Conservation (phyloP, 164 flowering plant species). For the Dillenia suffruticosa region DNA sequence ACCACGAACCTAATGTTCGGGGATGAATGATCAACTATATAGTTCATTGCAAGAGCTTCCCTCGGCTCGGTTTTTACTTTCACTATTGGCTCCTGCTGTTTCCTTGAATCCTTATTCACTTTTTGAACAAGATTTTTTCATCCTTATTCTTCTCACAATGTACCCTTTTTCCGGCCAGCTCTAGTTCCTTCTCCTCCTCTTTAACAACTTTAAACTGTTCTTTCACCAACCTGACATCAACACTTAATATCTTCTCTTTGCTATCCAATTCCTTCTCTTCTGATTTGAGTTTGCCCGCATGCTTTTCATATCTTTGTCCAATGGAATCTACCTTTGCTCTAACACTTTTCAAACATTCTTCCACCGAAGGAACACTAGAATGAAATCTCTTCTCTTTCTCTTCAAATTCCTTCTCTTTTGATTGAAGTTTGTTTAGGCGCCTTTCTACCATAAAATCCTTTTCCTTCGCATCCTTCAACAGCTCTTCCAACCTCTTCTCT, state of each 20-base stretch:
- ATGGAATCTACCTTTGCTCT: neutral
- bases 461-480: too few relatives aligned
- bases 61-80: neutral
- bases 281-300: neutral
- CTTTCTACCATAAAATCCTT: too few relatives aligned
- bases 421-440: too few relatives aligned
- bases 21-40: neutral
- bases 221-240: neutral
- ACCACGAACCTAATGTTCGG: conserved; percentile 1
- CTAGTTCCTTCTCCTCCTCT: too few relatives aligned
- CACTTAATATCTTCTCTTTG: neutral
- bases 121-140: too few relatives aligned
- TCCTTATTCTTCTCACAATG: too few relatives aligned
- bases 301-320: conserved; percentile 4
- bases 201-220: too few relatives aligned
- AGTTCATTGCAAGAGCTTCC: neutral
- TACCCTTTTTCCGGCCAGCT: too few relatives aligned
- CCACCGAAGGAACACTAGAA: too few relatives aligned
- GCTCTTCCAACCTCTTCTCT: neutral
- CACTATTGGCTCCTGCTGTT: too few relatives aligned
- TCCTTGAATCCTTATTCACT: too few relatives aligned
- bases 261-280: neutral
- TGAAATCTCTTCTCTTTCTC: conserved; percentile 4
- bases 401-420: conserved; percentile 10
- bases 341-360: neutral